phyloP scores from a whole-genome alignment of 208 protist species.

The Leishmania mexicana region DNA sequence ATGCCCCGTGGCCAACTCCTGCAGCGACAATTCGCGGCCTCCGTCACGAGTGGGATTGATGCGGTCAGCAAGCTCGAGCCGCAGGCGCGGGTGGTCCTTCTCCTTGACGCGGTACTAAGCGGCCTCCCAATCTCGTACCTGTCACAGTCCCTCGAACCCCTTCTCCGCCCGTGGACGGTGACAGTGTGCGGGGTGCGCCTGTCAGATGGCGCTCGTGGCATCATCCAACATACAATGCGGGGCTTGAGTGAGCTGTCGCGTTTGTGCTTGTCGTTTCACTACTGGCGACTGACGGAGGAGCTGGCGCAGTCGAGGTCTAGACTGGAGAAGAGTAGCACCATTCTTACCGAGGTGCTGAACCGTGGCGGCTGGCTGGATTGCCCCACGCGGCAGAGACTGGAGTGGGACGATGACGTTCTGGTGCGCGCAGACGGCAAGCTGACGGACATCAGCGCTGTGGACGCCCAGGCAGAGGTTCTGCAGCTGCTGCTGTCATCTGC shows the following conservation, averaged over 20 bases:
- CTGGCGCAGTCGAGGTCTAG: conserved; percentile 27
- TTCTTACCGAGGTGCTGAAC: conserved; percentile 38
- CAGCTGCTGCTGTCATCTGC: conserved; percentile 41
- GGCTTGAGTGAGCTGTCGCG: conserved; percentile 30
- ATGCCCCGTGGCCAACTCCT: conserved; percentile 44
- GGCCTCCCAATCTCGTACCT: conserved; percentile 33
- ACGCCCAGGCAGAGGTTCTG: conserved; percentile 62
- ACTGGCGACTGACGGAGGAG: conserved; percentile 46
- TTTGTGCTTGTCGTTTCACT: conserved; percentile 41
- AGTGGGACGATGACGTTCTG: conserved; percentile 21
- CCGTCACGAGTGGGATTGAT: conserved; percentile 18
- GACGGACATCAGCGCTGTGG: conserved; percentile 34
- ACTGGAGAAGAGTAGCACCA: conserved; percentile 20
- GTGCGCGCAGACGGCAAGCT: conserved; percentile 10
- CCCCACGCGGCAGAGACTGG: conserved; percentile 19
- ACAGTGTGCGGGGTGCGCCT: conserved; percentile 17
- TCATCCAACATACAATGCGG: conserved; percentile 35
- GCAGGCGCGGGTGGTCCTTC: conserved; percentile 29
- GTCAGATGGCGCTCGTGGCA: conserved; percentile 40
- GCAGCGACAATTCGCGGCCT: conserved; percentile 34
- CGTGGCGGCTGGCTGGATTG: conserved; percentile 55
- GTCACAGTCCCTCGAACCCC: conserved; percentile 20
- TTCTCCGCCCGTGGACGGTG: conserved; percentile 32
- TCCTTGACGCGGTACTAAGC: conserved; percentile 36
- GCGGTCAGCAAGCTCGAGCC: conserved; percentile 32